Conservation (phyloP, 2,329 filamentous ascomycete species). For the Calonectria pseudoturangicola region DNA sequence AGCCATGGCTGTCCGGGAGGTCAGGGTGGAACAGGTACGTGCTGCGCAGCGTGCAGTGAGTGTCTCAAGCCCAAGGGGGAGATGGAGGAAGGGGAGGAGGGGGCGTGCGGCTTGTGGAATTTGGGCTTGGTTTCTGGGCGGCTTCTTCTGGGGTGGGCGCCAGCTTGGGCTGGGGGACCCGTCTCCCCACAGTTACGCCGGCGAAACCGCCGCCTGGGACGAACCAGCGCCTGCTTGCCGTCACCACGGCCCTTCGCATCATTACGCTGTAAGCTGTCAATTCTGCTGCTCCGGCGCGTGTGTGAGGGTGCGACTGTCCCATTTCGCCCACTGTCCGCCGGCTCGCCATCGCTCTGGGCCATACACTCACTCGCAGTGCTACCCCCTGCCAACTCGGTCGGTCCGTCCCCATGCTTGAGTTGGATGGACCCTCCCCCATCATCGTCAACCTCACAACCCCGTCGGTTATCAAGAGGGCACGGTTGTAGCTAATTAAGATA, state of each 20-base stretch:
- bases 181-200: conserved; percentile 74
- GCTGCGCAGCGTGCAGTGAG: conserved; percentile 10
- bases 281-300: conserved; percentile 36
- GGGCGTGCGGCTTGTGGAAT: conserved; percentile 25
- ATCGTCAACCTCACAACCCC: conserved; percentile 33
- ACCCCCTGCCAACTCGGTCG: conserved; percentile 32
- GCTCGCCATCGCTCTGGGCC: not conserved
- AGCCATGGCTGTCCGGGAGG: conserved; percentile 13
- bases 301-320: conserved; percentile 15
- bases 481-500: conserved; percentile 23
- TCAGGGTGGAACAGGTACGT: conserved; percentile 17
- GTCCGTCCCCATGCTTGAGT: conserved; percentile 36
- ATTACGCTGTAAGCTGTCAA: conserved; percentile 34
- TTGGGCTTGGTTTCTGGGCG: conserved; percentile 29
- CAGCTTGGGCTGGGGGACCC: conserved; percentile 35
- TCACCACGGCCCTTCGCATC: conserved; percentile 41
- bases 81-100: conserved; percentile 11
- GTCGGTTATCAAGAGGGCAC: conserved; percentile 32
- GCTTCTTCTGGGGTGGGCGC: conserved; percentile 37
- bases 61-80: conserved; percentile 26
- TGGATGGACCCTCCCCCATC: conserved; percentile 28
- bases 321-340: not conserved
- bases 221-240: conserved; percentile 57
- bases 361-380: not conserved
- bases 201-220: conserved; percentile 72